Evolutionary conservation across 1,284 basidiomycete genomes (phyloP).

Genomic region (Vanrija humicola): DNA sequence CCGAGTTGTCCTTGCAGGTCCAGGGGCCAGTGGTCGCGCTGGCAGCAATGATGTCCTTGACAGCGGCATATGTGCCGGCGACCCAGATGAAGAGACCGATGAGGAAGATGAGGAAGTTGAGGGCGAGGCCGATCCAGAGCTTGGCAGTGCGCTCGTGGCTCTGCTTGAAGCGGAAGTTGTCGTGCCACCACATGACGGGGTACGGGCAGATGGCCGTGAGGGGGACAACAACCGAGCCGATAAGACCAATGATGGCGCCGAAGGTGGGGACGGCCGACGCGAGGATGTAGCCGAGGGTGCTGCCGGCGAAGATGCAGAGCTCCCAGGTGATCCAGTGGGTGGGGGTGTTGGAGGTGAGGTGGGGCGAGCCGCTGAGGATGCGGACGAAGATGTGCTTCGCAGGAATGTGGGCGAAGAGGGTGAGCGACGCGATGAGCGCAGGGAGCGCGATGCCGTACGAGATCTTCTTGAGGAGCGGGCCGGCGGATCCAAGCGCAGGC

Average conservation of each 20-base stretch:
- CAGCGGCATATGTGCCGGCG: neutral
- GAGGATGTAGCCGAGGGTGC: conserved; percentile 4
- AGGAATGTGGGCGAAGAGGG: conserved; percentile 26
- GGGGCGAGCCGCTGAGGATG: conserved; percentile 56
- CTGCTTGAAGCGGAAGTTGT: conserved; percentile 17
- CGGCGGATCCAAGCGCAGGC: conserved; percentile 44
- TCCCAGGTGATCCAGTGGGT: conserved; percentile 59
- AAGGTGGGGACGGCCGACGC: conserved; percentile 13
- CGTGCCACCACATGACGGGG: conserved; percentile 28
- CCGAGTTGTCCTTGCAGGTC: neutral
- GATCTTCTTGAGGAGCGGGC: conserved; percentile 36
- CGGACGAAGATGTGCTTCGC: conserved; percentile 62
- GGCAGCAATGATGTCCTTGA: neutral
- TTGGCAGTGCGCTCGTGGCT: neutral
- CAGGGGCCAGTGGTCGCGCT: neutral
- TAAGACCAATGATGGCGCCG: conserved; percentile 16
- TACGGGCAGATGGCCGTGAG: conserved; percentile 4
- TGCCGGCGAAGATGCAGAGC: conserved; percentile 42
- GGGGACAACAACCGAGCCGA: conserved; percentile 18
- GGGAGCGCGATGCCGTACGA: conserved; percentile 37
- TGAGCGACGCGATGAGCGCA: conserved; percentile 29
- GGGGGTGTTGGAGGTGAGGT: conserved; percentile 58
- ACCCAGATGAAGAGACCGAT: neutral
- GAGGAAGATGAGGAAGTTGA: neutral
- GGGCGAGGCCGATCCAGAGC: neutral